phyloP scores from a whole-genome alignment of 352 stramenopile species.

The Phytophthora fragariaefolia region DNA sequence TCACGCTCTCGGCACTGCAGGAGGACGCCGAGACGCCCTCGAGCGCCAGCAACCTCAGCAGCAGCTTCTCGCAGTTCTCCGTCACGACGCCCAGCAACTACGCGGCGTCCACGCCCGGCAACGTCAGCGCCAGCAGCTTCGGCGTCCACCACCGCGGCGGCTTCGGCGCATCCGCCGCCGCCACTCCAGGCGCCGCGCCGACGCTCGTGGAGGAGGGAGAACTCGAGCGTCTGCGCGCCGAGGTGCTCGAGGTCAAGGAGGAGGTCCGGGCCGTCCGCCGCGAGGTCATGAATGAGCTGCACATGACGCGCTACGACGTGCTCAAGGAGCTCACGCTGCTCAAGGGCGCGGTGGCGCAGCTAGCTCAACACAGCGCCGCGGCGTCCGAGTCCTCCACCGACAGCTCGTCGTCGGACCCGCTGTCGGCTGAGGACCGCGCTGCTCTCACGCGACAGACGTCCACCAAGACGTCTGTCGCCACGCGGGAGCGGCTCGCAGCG shows the following conservation, averaged over 20 bases:
- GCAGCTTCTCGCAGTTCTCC: slow-evolving; percentile 44
- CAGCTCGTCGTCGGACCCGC: slow-evolving; percentile 33
- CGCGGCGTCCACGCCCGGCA: slow-evolving; percentile 24
- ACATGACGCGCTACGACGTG: slow-evolving; percentile 83
- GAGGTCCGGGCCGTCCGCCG: slow-evolving; percentile 73
- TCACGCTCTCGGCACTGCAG: slow-evolving; percentile 57
- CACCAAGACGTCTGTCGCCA: slow-evolving; percentile 57
- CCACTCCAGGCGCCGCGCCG: neutral
- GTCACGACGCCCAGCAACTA: slow-evolving; percentile 33
- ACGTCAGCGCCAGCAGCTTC: neutral
- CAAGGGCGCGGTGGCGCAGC: slow-evolving; percentile 74
- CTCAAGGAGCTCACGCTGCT: slow-evolving; percentile 87
- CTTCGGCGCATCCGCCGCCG: slow-evolving; percentile 13
- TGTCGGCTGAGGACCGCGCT: slow-evolving; percentile 52
- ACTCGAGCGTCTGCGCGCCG: slow-evolving; percentile 49
- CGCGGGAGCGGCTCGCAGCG: slow-evolving; percentile 56
- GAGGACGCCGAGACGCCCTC: slow-evolving; percentile 61
- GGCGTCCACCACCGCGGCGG: slow-evolving; percentile 1
- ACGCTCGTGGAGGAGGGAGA: slow-evolving; percentile 25
- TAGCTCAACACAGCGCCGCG: slow-evolving; percentile 36
- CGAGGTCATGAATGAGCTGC: slow-evolving; percentile 88
- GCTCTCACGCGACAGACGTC: slow-evolving; percentile 55
- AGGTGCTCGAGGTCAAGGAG: slow-evolving; percentile 67
- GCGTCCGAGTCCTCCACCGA: slow-evolving; percentile 27
- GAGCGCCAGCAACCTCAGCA: slow-evolving; percentile 43